Conservation (phyloP, 805 yeast genomes). For the Wickerhamiella musiphila region DNA sequence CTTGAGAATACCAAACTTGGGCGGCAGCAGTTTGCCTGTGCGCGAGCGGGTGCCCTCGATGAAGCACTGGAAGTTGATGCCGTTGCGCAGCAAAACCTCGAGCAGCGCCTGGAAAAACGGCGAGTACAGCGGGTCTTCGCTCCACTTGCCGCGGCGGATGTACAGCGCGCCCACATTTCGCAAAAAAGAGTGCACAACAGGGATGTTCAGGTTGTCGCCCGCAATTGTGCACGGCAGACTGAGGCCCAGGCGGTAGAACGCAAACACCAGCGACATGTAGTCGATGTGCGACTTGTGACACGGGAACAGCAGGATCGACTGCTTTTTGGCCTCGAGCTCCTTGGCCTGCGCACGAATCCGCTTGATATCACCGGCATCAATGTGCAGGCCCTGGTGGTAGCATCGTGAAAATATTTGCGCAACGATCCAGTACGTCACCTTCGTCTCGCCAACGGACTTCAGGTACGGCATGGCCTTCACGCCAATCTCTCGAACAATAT, state of each 20-base stretch:
- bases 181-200: constrained; percentile 34
- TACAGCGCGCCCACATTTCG: constrained; percentile 39
- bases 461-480: constrained; percentile 22
- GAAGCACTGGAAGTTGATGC: constrained; percentile 39
- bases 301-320: constrained; percentile 31
- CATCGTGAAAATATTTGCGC: constrained; percentile 24
- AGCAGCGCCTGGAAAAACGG: constrained; percentile 27
- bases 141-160: constrained; percentile 33
- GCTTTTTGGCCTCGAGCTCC: constrained; percentile 21
- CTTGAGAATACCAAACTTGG: constrained; percentile 45
- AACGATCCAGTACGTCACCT: constrained; percentile 21
- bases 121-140: constrained; percentile 27
- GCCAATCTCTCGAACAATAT: constrained; percentile 18
- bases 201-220: constrained; percentile 48
- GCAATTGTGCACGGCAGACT: constrained; percentile 43
- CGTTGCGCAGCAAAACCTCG: constrained; percentile 31
- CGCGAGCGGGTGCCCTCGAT: constrained; percentile 53
- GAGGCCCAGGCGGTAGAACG: constrained; percentile 35
- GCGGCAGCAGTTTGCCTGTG: constrained; percentile 45
- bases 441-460: constrained; percentile 17
- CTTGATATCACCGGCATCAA: constrained; percentile 21
- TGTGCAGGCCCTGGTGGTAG: constrained; percentile 28
- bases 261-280: constrained; percentile 38
- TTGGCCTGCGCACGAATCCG: constrained; percentile 20
- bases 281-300: constrained; percentile 48